Conservation (phyloP, 164 flowering plant genomes). For the Sextonia rubra region DNA sequence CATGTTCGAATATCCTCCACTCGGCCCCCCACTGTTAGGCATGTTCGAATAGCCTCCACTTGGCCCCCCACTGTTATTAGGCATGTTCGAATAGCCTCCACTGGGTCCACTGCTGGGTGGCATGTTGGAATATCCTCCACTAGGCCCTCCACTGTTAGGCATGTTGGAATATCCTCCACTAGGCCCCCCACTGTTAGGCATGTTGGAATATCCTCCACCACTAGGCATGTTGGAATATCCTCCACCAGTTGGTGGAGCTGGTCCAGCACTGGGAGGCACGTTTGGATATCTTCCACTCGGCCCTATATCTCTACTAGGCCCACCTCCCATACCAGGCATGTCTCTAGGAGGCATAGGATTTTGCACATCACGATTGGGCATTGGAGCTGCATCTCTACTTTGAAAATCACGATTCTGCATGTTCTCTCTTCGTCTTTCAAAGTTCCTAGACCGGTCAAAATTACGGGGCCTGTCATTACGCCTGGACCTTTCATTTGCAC, state of each 20-base stretch:
- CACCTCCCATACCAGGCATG: constrained; percentile 7
- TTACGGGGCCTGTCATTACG: constrained; percentile 29
- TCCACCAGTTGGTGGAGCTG: not conserved
- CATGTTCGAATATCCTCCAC: not conserved
- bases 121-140: too few species aligned
- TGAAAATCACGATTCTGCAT: constrained; percentile 23
- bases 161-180: too few species aligned
- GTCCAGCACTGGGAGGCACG: not conserved
- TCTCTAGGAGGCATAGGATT: not conserved
- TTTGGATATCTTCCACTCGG: constrained; percentile 4
- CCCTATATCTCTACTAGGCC: constrained; percentile 14
- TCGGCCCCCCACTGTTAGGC: not conserved
- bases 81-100: not conserved
- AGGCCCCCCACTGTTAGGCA: too few species aligned
- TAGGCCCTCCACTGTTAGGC: too few species aligned
- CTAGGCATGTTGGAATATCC: too few species aligned
- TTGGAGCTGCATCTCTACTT: constrained; percentile 16
- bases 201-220: too few species aligned
- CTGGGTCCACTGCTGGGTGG: too few species aligned
- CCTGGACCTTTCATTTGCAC: constrained; percentile 22
- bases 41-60: not conserved
- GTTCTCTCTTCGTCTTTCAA: constrained; percentile 28
- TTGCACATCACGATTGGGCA: constrained; percentile 7
- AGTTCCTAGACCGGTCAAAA: constrained; percentile 24
- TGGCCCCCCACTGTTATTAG: not conserved